Evolutionary conservation across 345 rosid genomes (phyloP).

Genomic region (Gossypium arboreum): DNA sequence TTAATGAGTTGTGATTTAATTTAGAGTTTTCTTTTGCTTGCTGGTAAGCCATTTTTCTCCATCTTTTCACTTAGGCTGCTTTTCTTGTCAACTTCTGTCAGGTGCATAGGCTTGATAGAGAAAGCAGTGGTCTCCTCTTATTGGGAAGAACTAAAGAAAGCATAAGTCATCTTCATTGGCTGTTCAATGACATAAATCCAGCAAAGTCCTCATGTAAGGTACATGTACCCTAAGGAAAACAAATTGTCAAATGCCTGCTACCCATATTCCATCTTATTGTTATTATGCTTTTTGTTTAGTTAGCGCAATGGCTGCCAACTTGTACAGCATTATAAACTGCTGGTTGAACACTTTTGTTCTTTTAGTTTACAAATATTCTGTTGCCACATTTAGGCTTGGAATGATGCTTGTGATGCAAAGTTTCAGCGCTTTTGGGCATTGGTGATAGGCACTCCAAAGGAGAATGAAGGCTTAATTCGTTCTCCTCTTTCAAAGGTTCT

Average conservation of each 20-base stretch:
- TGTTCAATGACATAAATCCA: constrained; percentile 57
- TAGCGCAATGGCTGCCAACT: background rate
- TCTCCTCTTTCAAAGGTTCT: constrained; percentile 85
- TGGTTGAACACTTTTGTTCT: constrained; percentile 11
- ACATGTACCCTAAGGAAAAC: constrained; percentile 9
- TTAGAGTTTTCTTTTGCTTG: background rate
- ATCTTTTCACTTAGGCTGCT: background rate
- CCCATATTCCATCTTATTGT: background rate
- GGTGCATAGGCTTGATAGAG: constrained; percentile 95
- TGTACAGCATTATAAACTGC: background rate
- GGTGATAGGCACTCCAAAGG: constrained; percentile 82
- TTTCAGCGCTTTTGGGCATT: constrained; percentile 83
- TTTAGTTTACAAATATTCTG: background rate
- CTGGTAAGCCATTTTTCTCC: background rate
- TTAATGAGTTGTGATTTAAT: background rate
- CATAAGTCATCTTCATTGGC: constrained; percentile 53
- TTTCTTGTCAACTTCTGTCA: constrained; percentile 24
- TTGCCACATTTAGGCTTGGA: constrained; percentile 56
- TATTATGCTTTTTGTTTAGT: background rate
- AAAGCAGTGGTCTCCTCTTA: constrained; percentile 80
- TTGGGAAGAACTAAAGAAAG: constrained; percentile 85
- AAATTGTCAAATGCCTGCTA: background rate
- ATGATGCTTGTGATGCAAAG: constrained; percentile 66
- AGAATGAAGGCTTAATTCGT: constrained; percentile 66
- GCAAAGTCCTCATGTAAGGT: constrained; percentile 59